Conservation (phyloP, 2,329 filamentous ascomycete genomes). For the Diplodia mutila region DNA sequence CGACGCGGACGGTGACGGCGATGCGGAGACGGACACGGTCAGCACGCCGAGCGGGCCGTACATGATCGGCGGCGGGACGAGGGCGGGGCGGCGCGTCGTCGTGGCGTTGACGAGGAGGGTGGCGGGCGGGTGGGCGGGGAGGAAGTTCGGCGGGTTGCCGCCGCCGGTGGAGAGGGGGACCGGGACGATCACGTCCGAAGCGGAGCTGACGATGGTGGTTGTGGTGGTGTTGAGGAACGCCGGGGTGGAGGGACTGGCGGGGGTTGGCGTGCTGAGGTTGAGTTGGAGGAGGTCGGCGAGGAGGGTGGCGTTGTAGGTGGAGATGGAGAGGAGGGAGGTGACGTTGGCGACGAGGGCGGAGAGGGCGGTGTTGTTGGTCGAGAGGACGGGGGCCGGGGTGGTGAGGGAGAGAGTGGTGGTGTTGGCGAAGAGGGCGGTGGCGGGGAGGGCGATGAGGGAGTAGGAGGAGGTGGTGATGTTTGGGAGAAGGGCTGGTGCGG, state of each 20-base stretch:
- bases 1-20: not conserved
- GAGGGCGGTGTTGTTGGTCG: not conserved
- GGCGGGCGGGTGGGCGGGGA: too few species aligned
- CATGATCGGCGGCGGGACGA: too few species aligned
- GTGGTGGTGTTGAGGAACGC: not conserved
- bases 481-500: not conserved
- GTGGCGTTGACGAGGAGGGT: too few species aligned
- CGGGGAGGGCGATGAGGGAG: not conserved
- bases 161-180: too few species aligned
- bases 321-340: not conserved
- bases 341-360: not conserved
- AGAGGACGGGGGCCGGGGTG: not conserved
- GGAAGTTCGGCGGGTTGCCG: too few species aligned
- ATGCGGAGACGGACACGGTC: not conserved
- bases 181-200: too few species aligned
- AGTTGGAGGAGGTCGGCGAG: not conserved
- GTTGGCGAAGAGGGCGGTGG: not conserved
- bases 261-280: not conserved
- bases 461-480: too few species aligned
- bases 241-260: not conserved
- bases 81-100: not conserved
- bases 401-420: not conserved
- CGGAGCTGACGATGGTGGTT: too few species aligned
- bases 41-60: not conserved
- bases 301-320: slow-evolving; percentile 2